A percentile compares a stretch with the other conserved stretches of the same genome.
These are phyloP conservation scores for Penicillium paradoxum DNA, from an alignment of 495 filamentous ascomycete genomes.

Conservation along the genomic window DNA sequence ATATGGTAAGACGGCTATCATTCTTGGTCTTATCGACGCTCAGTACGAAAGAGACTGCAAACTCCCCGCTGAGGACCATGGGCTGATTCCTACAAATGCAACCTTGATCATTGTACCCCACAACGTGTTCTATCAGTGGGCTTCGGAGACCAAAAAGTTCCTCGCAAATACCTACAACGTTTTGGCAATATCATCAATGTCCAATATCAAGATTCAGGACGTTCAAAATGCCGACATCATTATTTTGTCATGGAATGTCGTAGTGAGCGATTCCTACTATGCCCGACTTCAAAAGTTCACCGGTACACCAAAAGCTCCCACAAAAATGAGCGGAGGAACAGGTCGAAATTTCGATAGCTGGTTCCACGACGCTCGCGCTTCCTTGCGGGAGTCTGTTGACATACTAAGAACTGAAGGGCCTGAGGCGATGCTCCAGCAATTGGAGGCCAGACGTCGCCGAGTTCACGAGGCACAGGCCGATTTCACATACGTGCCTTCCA, in stretches of 20 bases:
- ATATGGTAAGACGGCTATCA: slow-evolving; percentile 78
- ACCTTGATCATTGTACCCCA: slow-evolving; percentile 65
- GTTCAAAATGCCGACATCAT: slow-evolving; percentile 53
- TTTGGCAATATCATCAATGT: slow-evolving; percentile 38
- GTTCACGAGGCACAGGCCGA: slow-evolving; percentile 15
- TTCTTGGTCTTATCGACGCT: slow-evolving; percentile 58
- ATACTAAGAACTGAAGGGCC: slow-evolving; percentile 25
- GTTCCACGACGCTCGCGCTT: slow-evolving; percentile 41
- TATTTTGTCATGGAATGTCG: slow-evolving; percentile 46
- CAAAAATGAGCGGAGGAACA: slow-evolving; percentile 17
- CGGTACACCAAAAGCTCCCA: slow-evolving; percentile 40
- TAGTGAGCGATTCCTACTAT: slow-evolving; percentile 45
- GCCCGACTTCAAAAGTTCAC: slow-evolving; percentile 47
- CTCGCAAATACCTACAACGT: slow-evolving; percentile 37
- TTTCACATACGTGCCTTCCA: slow-evolving; percentile 29
- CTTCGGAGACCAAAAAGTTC: slow-evolving; percentile 56
- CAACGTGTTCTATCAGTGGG: slow-evolving; percentile 66
- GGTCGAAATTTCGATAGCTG: slow-evolving; percentile 50
- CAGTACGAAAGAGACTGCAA: slow-evolving; percentile 25
- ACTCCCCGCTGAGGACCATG: slow-evolving; percentile 11
- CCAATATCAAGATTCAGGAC: slow-evolving; percentile 28
- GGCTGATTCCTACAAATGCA: slow-evolving; percentile 52
- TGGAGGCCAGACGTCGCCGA: slow-evolving; percentile 21
- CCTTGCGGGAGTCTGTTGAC: slow-evolving; percentile 40
- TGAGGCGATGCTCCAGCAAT: slow-evolving; percentile 23